Conservation (phyloP, 106 monocot species). For the Dioscorea dumetorum region DNA sequence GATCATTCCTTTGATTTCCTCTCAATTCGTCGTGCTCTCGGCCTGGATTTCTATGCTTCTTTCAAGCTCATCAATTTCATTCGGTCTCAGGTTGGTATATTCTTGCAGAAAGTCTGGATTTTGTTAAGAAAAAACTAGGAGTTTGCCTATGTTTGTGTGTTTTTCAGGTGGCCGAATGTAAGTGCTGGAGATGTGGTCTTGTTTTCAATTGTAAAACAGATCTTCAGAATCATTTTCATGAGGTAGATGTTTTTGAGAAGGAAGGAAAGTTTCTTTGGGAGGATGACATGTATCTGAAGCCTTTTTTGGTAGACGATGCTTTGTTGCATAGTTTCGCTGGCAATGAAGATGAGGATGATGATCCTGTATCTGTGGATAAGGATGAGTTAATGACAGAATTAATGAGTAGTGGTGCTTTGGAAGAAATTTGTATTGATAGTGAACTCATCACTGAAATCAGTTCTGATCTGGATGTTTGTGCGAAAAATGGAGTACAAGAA, state of each 20-base stretch:
- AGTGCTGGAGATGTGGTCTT: slow-evolving; percentile 59
- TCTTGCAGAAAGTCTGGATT: background rate
- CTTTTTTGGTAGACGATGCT: slow-evolving; percentile 70
- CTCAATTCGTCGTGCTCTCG: slow-evolving; percentile 27
- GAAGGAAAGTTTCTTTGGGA: slow-evolving; percentile 43
- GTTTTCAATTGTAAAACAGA: slow-evolving; percentile 27
- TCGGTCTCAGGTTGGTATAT: slow-evolving; percentile 49
- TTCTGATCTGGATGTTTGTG: background rate
- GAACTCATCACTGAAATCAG: slow-evolving; percentile 1
- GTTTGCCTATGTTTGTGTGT: slow-evolving; percentile 2
- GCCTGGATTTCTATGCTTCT: slow-evolving; percentile 79
- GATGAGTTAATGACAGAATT: slow-evolving; percentile 47
- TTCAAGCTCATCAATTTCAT: slow-evolving; percentile 94
- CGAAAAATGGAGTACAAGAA: background rate
- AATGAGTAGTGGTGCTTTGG: slow-evolving; percentile 13
- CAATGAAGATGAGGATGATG: slow-evolving; percentile 52
- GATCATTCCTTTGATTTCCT: slow-evolving; percentile 72
- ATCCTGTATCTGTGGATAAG: slow-evolving; percentile 22
- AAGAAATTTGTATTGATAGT: slow-evolving; percentile 14
- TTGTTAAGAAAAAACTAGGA: background rate
- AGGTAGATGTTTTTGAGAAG: slow-evolving; percentile 12
- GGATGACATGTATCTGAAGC: slow-evolving; percentile 75
- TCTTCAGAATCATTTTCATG: slow-evolving; percentile 48
- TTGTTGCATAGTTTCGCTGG: slow-evolving; percentile 64
- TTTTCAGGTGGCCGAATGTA: slow-evolving; percentile 62